phyloP scores from a whole-genome alignment of 805 yeast species.

The Danielia oregonensis region DNA sequence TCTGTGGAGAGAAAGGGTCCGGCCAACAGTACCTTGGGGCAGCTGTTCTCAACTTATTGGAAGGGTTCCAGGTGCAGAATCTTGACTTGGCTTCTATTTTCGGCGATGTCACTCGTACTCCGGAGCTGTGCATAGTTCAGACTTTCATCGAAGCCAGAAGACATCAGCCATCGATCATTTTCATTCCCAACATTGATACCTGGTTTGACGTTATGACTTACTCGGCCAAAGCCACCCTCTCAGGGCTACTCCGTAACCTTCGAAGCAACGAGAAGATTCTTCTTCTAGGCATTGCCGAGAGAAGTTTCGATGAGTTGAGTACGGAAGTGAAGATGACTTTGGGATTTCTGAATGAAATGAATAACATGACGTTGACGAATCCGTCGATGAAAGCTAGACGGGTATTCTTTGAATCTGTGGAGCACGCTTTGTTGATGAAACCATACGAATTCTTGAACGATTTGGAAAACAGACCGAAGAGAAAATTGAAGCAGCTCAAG shows the following conservation, averaged over 20 bases:
- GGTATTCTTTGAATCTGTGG: conserved; percentile 53
- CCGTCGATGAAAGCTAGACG: conserved; percentile 48
- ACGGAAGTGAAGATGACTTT: conserved; percentile 52
- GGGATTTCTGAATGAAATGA: conserved; percentile 48
- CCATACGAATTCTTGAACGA: conserved; percentile 73
- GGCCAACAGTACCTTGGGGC: conserved; percentile 86
- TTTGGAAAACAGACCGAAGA: conserved; percentile 50
- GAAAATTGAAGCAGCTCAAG: conserved; percentile 41
- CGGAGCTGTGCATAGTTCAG: conserved; percentile 82
- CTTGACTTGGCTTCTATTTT: conserved; percentile 75
- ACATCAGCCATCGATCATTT: conserved; percentile 83
- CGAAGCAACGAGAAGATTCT: conserved; percentile 70
- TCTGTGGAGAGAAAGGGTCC: conserved; percentile 70
- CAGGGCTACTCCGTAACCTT: conserved; percentile 64
- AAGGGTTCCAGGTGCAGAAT: conserved; percentile 85
- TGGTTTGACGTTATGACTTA: conserved; percentile 69
- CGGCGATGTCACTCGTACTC: conserved; percentile 74
- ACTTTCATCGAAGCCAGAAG: conserved; percentile 82
- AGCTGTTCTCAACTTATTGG: conserved; percentile 77
- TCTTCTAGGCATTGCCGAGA: conserved; percentile 68
- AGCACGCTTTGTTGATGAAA: conserved; percentile 54
- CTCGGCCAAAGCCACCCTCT: conserved; percentile 67
- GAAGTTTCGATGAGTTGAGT: conserved; percentile 35
- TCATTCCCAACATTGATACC: conserved; percentile 75
- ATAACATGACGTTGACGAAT: conserved; percentile 40